Base-by-base conservation (phyloP, 257 asterid species). In the Perilla frutescens region DNA sequence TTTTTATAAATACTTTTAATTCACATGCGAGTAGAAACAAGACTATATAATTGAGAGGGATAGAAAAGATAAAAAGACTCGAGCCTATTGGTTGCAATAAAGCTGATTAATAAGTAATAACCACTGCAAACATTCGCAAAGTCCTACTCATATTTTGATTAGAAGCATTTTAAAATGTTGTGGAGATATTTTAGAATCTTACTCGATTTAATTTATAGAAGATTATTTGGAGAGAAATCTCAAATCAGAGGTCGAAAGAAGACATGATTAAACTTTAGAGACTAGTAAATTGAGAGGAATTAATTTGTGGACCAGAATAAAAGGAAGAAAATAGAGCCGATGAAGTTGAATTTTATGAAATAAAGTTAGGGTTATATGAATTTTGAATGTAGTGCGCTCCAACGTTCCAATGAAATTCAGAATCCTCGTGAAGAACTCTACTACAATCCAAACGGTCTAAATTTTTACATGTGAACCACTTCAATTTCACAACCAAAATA, bases 311-410 rank as follows among this genome's bases (percentile, higher is more conserved):
- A 72, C 54, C 69, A 51, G 20, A 20, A 76, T 45, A 50, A 70
- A 63, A 60, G 34, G 32, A 26, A 68, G 57, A 68, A 47, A 34
- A 11, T 8, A 14, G 31, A 49, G 44, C 15, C 51, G 36, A 64
- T 20, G 50, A 9, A 53, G 68, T 54, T 69, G 67, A 76, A 69
- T 40, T 60, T 20, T 20, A 14, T 20, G 70, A 15, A 15, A 2
- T 57, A 57, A 62, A 41, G 43, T 6, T 50, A 13, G 68, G 20
- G 12, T 53, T 34, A 13, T 11, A 20, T 72, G 51, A 50, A 58
- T 89, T 20, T 85, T 80, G 86, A 89, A 87, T 63, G 7, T 73
- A 72, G 83, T 91, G 91, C 97, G 89, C 91, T 89, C 96, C 96
- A 91, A 87, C 89, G 92, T 86, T 86, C 87, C 60, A 74, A 81